Percentiles rank a stretch among this genome's conserved stretches.
Conservation (phyloP, 176 grass and related monocot species). For the Olyra latifolia region DNA sequence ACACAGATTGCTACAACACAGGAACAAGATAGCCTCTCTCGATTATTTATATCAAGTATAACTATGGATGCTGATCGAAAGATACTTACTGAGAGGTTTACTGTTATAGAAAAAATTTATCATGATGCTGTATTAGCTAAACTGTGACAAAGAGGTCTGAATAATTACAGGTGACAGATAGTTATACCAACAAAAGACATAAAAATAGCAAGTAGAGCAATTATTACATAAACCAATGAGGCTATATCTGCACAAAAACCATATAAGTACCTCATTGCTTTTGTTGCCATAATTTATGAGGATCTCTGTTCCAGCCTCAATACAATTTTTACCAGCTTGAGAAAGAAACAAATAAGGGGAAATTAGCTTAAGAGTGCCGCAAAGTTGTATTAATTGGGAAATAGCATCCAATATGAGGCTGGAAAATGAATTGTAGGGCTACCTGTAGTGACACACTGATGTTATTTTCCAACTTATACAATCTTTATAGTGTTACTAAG, state of each 20-base stretch:
- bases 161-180: background rate
- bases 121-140: background rate
- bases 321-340: slow-evolving; percentile 58
- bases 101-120: background rate
- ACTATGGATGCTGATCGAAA: background rate
- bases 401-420: background rate
- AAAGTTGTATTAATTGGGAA: background rate
- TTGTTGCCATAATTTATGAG: slow-evolving; percentile 94
- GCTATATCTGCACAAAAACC: background rate
- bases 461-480: background rate
- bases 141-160: background rate
- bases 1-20: background rate
- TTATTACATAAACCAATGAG: background rate
- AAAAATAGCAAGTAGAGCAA: background rate
- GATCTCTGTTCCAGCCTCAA: slow-evolving; percentile 73
- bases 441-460: background rate
- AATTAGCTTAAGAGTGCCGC: background rate
- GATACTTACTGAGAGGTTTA: background rate
- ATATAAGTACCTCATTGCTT: slow-evolving; percentile 84
- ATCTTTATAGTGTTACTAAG: background rate
- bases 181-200: background rate
- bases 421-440: background rate
- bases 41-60: background rate
- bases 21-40: background rate
- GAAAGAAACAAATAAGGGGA: slow-evolving; percentile 3